Base-by-base conservation (phyloP, 2,329 filamentous ascomycete genomes). In the Colletotrichum scovillei region DNA sequence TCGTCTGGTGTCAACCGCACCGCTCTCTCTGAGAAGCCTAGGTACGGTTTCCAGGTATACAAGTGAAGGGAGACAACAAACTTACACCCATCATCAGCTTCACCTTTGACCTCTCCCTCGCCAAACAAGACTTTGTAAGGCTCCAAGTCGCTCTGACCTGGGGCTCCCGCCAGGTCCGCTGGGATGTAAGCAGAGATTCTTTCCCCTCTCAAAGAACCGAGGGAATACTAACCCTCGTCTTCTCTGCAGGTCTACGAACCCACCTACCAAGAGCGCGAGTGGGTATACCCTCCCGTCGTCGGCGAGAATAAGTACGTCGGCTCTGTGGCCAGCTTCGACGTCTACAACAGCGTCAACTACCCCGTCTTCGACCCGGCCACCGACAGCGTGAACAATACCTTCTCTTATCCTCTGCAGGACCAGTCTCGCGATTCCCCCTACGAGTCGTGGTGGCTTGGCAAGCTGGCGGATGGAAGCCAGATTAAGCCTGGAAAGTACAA, bases 401-500 rank as follows among this genome's bases (percentile, higher is more conserved):
- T 83, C 24, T 72, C 83, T 0, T 86, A 85, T 73, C 84, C 84
- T 1, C 69, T 83, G 14, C 79, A 76, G 46, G 79, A 81, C 14
- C 78, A 82, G 12, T 77, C 81, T 1, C 80, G 84, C 4, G 80
- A 80, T 7, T 79, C 79, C 24, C 75, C 76, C 4, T 79, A 78
- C 32, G 69, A 75, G 73, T 84, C 81, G 63, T 85, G 82, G 80
- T 86, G 84, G 84, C 84, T 86, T 26, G 84, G 84, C 1, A 83
- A 83, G 70, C 80, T 85, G 8, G 81, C 83, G 7, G 83, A 86
- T 69, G 84, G 84, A 3, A 81, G 82, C 9, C 80, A 80, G 62
- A 84, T 86, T 66, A 76, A 78, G 12, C 82, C 84, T 5, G 84
- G 84, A 0, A 82, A 82, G 46, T 86, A 86, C 71, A 81, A 80